These are phyloP conservation scores for Mortierella sp. DNA, from an alignment of 371 early-diverging fungal genomes.

Conservation along the genomic window DNA sequence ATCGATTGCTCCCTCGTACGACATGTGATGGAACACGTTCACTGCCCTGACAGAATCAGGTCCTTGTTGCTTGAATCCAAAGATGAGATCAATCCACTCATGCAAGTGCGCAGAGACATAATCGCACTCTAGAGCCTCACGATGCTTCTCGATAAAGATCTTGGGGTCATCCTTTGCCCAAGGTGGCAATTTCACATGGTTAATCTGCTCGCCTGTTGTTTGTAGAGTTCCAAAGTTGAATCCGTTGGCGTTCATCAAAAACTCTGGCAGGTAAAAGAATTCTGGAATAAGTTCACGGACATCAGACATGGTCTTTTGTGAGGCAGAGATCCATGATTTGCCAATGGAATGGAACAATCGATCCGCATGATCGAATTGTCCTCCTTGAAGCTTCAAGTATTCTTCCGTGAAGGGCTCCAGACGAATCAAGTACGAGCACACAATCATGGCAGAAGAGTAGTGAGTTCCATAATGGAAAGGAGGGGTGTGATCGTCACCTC, in stretches of 20 bases:
- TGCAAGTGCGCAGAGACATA: conserved; percentile 88
- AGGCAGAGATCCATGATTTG: conserved; percentile 79
- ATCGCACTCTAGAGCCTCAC: conserved; percentile 93
- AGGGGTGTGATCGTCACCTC: conserved; percentile 78
- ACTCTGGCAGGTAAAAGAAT: conserved; percentile 91
- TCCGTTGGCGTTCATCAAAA: conserved; percentile 85
- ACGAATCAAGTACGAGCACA: conserved; percentile 86
- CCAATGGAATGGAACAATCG: conserved; percentile 74
- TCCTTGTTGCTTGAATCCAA: conserved; percentile 92
- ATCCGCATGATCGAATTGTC: conserved; percentile 91
- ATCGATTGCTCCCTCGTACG: conserved; percentile 94
- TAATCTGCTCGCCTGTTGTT: conserved; percentile 80
- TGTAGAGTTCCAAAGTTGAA: conserved; percentile 84
- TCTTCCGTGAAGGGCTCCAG: conserved; percentile 89
- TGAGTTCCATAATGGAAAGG: conserved; percentile 93
- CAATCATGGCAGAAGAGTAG: conserved; percentile 90
- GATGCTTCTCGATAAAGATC: conserved; percentile 89
- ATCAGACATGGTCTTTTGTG: conserved; percentile 82
- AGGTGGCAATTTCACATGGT: conserved; percentile 83
- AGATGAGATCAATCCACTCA: conserved; percentile 93
- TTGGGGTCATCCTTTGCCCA: conserved; percentile 91
- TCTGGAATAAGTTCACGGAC: conserved; percentile 92
- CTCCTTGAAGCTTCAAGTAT: conserved; percentile 84
- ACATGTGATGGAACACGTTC: conserved; percentile 92
- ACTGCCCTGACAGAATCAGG: conserved; percentile 82